A percentile compares a stretch with the other conserved stretches of the same genome.
phyloP scores from a whole-genome alignment of 768 basidiomycete species.

The Artomyces pyxidatus region DNA sequence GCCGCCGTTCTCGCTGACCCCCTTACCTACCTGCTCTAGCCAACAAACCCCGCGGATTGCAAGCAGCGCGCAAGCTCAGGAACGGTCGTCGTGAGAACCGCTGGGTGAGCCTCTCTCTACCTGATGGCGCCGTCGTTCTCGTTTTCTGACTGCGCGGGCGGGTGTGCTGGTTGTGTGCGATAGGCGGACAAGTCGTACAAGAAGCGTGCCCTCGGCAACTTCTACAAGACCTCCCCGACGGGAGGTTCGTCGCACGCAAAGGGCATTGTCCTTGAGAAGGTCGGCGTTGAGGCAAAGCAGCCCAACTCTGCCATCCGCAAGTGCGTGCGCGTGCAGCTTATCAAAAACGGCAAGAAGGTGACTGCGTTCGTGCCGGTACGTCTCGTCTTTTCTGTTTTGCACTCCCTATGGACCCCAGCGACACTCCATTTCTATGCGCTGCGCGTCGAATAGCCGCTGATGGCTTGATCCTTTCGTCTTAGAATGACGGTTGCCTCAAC shows the following conservation, averaged over 20 bases:
- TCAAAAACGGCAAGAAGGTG: conserved; percentile 99
- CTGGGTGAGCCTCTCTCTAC: conserved; percentile 56
- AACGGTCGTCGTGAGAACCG: conserved; percentile 91
- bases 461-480: conserved; percentile 6
- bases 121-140: background rate
- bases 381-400: too few relatives aligned
- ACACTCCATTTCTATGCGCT: background rate
- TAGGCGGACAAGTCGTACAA: conserved; percentile 98
- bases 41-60: conserved; percentile 98
- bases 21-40: conserved; percentile 37
- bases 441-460: background rate
- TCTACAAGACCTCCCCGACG: conserved; percentile 99
- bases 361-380: conserved; percentile 98
- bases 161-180: background rate
- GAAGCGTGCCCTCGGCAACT: conserved; percentile 98
- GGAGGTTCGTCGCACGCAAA: conserved; percentile 99
- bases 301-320: conserved; percentile 99
- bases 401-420: too few relatives aligned
- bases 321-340: conserved; percentile 99
- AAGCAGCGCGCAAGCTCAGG: conserved; percentile 97
- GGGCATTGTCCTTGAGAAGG: conserved; percentile 99
- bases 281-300: conserved; percentile 99
- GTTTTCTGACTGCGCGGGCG: background rate
- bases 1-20: conserved; percentile 1
- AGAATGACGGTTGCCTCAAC: conserved; percentile 97